A percentile compares a stretch with the other conserved stretches of the same genome.
These are phyloP conservation scores for Cryphonectria japonica DNA, from an alignment of 2,329 filamentous ascomycete species.

Conservation along the genomic window DNA sequence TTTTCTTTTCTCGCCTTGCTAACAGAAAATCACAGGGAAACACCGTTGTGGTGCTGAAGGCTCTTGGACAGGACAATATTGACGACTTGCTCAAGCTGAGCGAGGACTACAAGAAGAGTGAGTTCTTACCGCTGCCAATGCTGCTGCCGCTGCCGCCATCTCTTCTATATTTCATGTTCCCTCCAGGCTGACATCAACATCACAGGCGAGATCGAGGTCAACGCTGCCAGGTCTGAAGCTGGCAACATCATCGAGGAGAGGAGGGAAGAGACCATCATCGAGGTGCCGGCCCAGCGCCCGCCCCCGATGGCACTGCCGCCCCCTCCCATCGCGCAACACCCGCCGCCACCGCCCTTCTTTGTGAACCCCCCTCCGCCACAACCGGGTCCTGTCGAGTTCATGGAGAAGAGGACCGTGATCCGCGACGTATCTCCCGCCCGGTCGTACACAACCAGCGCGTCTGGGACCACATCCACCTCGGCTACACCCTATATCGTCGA, in stretches of 20 bases:
- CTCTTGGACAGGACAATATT: conserved; percentile 87
- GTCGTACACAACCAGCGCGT: conserved; percentile 42
- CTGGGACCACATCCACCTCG: conserved; percentile 38
- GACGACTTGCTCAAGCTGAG: conserved; percentile 85
- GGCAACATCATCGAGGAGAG: conserved; percentile 55
- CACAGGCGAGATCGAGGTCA: conserved; percentile 49
- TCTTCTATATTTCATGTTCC: neutral
- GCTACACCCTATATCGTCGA: conserved; percentile 38
- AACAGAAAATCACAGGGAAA: conserved; percentile 65
- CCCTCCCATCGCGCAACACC: conserved; percentile 34
- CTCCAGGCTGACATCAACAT: conserved; percentile 14
- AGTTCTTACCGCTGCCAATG: conserved; percentile 31
- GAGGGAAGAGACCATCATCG: conserved; percentile 47
- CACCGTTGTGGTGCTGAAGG: conserved; percentile 79
- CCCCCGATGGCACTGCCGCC: conserved; percentile 33
- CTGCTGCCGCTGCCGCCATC: neutral
- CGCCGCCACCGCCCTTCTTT: conserved; percentile 32
- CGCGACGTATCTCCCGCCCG: conserved; percentile 56
- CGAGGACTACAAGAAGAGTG: conserved; percentile 71
- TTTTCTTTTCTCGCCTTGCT: conserved; percentile 32
- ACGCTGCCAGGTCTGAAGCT: conserved; percentile 50
- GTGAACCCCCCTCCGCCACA: conserved; percentile 15
- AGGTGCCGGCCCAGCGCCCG: conserved; percentile 35
- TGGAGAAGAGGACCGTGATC: conserved; percentile 50
- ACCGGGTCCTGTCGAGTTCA: conserved; percentile 42